Conservation (phyloP, 352 stramenopile genomes). For the Phytophthora kernoviae region DNA sequence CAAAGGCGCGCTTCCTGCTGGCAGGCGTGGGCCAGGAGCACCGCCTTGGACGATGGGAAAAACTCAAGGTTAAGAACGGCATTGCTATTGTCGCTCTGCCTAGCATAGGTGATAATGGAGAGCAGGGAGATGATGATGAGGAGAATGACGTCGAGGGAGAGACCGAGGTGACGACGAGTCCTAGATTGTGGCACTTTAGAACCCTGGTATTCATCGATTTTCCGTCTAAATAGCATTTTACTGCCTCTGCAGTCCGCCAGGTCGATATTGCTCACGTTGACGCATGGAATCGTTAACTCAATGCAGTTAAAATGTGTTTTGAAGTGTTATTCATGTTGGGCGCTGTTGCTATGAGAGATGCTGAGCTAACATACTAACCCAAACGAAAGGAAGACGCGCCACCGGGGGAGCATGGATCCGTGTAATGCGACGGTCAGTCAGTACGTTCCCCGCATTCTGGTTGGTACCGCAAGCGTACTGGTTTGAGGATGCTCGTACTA, state of each 20-base stretch:
- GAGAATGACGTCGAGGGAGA: slow-evolving; percentile 39
- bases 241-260: slow-evolving; percentile 11
- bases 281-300: too few species aligned
- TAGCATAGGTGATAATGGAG: slow-evolving; percentile 32
- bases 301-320: slow-evolving; percentile 17
- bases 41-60: slow-evolving; percentile 92
- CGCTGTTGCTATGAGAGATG: not conserved
- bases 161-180: slow-evolving; percentile 31
- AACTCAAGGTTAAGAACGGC: slow-evolving; percentile 89
- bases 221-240: slow-evolving; percentile 30
- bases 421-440: slow-evolving; percentile 90
- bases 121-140: slow-evolving; percentile 18
- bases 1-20: slow-evolving; percentile 88
- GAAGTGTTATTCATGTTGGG: slow-evolving; percentile 16
- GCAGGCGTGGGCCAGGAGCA: slow-evolving; percentile 93
- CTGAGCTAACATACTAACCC: slow-evolving; percentile 39
- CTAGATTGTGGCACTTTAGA: slow-evolving; percentile 23
- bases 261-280: not conserved
- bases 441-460: slow-evolving; percentile 90
- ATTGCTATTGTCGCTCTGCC: slow-evolving; percentile 90
- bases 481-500: slow-evolving; percentile 70
- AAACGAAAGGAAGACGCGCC: slow-evolving; percentile 84
- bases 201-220: slow-evolving; percentile 15
- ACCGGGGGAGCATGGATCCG: slow-evolving; percentile 89
- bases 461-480: slow-evolving; percentile 81